phyloP scores from a whole-genome alignment of 2,329 filamentous ascomycete species.

The Colletotrichum cordylinicola region DNA sequence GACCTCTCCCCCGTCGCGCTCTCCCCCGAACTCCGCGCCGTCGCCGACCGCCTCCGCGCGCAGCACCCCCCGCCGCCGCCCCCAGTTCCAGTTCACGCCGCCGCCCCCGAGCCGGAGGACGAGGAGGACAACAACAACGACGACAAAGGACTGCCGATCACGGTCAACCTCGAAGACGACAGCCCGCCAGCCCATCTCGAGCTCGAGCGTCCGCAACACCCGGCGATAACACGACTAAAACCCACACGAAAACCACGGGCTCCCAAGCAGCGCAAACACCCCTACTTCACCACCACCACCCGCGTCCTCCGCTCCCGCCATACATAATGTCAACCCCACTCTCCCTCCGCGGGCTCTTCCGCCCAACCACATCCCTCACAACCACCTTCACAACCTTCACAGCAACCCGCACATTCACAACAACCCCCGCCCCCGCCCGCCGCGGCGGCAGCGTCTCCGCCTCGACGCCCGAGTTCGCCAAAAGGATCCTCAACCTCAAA shows the following conservation, averaged over 20 bases:
- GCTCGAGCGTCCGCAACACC: no score
- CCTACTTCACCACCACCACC: not conserved
- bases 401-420: slow-evolving; percentile 23
- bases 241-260: not conserved
- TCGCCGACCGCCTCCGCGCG: not conserved
- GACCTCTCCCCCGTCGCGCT: not conserved
- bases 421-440: not conserved
- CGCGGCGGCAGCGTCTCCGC: slow-evolving; percentile 28
- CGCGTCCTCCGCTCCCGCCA: not conserved
- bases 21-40: no score
- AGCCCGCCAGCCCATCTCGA: not conserved
- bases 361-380: not conserved
- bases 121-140: not conserved
- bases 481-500: slow-evolving; percentile 50
- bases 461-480: slow-evolving; percentile 40
- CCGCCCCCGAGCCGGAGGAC: not conserved
- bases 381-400: not conserved
- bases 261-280: not conserved
- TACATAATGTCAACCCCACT: not conserved
- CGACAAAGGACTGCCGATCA: not conserved
- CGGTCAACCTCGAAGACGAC: not conserved
- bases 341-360: not conserved
- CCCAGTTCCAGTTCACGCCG: no score
- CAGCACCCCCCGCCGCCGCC: not conserved
- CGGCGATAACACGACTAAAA: fast-evolving